A percentile compares a stretch with the other conserved stretches of the same genome.
Conservation (phyloP, 768 basidiomycete genomes). For the Hysterangium stoloniferum region DNA sequence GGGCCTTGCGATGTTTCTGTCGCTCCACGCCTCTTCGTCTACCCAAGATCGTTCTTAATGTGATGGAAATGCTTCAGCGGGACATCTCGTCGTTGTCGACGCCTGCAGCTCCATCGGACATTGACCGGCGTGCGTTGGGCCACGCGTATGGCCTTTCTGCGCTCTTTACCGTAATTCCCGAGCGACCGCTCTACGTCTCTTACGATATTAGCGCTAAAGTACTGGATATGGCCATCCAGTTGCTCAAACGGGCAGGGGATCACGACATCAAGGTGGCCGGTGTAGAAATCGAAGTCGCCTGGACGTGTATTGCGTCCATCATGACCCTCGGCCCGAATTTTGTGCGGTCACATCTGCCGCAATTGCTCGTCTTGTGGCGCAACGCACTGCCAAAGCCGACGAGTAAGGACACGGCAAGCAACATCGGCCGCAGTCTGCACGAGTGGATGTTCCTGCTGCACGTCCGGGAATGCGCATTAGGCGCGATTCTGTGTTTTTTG, state of each 20-base stretch:
- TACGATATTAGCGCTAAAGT: slow-evolving; percentile 89
- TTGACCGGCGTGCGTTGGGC: slow-evolving; percentile 67
- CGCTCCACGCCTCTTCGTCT: slow-evolving; percentile 80
- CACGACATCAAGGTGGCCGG: slow-evolving; percentile 79
- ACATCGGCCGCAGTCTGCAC: slow-evolving; percentile 51
- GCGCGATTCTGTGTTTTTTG: slow-evolving; percentile 84
- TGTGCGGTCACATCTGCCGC: slow-evolving; percentile 87
- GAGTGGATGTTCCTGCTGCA: slow-evolving; percentile 92
- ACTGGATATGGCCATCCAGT: slow-evolving; percentile 81
- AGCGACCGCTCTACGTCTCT: slow-evolving; percentile 87
- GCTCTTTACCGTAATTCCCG: slow-evolving; percentile 77
- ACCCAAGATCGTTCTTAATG: slow-evolving; percentile 65
- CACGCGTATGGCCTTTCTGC: slow-evolving; percentile 88
- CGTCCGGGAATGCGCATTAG: slow-evolving; percentile 83
- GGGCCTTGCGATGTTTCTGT: slow-evolving; percentile 87
- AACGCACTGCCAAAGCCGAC: slow-evolving; percentile 96
- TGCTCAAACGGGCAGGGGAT: slow-evolving; percentile 86
- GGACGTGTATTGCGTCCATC: slow-evolving; percentile 84
- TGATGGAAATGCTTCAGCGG: slow-evolving; percentile 77
- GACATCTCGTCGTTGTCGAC: slow-evolving; percentile 70
- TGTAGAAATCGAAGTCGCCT: slow-evolving; percentile 87
- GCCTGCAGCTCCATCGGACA: slow-evolving; percentile 64
- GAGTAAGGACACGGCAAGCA: slow-evolving; percentile 64
- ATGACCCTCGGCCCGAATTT: slow-evolving; percentile 93
- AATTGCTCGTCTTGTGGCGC: slow-evolving; percentile 91